Percentiles rank a stretch among this genome's conserved stretches.
Conservation (phyloP, 177 flowering plant genomes). For the Vitis hybrid region DNA sequence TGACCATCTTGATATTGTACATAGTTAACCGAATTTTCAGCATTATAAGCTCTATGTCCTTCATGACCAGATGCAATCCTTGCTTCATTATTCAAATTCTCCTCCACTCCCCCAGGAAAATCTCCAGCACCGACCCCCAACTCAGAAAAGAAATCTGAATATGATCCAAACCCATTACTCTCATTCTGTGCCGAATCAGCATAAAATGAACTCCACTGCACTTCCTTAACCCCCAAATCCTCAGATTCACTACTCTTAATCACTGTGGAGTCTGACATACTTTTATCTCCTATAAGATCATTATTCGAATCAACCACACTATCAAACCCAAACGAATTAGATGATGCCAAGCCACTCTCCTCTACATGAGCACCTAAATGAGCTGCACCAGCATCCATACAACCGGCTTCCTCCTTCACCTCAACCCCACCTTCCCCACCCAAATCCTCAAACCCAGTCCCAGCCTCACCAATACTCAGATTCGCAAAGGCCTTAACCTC, state of each 20-base stretch:
- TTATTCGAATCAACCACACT: slow-evolving; percentile 15
- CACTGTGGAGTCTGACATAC: slow-evolving; percentile 14
- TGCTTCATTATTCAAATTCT: slow-evolving; percentile 18
- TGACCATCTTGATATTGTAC: slow-evolving; percentile 25
- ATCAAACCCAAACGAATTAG: slow-evolving; percentile 27
- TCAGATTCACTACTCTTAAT: slow-evolving; percentile 34
- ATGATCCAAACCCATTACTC: slow-evolving; percentile 51
- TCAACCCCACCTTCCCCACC: slow-evolving; percentile 21
- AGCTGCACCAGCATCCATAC: neutral
- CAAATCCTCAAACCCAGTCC: slow-evolving; percentile 24
- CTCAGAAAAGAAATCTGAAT: slow-evolving; percentile 61
- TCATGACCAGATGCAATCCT: slow-evolving; percentile 14
- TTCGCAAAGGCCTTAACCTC: slow-evolving; percentile 58
- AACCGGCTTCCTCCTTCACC: neutral
- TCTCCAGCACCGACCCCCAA: slow-evolving; percentile 32
- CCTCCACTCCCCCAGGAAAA: slow-evolving; percentile 27
- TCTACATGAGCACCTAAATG: neutral
- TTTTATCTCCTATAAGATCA: slow-evolving; percentile 19
- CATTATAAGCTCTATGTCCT: slow-evolving; percentile 8
- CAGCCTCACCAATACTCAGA: slow-evolving; percentile 38
- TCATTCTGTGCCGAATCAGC: slow-evolving; percentile 39
- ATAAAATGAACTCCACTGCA: slow-evolving; percentile 75
- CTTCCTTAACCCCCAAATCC: slow-evolving; percentile 60
- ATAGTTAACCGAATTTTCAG: slow-evolving; percentile 12
- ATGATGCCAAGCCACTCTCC: slow-evolving; percentile 13